These are phyloP conservation scores for Rugonectria rugulosa DNA, from an alignment of 2,329 filamentous ascomycete species.

Conservation along the genomic window DNA sequence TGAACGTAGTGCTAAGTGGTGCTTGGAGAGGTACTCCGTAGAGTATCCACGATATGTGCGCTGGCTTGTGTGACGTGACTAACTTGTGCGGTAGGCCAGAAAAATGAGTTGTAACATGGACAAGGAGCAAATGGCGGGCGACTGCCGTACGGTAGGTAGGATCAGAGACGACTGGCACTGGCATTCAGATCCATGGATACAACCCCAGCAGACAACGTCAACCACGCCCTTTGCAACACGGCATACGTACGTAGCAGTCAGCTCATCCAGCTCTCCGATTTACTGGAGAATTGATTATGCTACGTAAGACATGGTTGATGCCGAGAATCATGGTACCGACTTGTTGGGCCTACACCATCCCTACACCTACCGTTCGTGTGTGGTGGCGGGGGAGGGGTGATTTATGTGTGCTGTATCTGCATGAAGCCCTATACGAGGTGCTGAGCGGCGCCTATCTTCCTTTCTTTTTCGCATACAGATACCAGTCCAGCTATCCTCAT, in stretches of 20 bases:
- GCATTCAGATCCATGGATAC: not conserved
- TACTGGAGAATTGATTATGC: not conserved
- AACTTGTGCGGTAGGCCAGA: no score
- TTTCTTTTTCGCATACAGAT: not conserved
- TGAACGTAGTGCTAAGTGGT: no score
- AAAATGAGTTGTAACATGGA: no score
- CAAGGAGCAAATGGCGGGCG: no score
- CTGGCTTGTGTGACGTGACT: no score
- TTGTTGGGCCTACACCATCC: not conserved
- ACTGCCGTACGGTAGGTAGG: not conserved
- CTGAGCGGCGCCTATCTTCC: not conserved
- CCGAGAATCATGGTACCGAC: not conserved
- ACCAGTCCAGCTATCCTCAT: no score
- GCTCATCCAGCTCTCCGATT: not conserved
- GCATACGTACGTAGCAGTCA: not conserved
- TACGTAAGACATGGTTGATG: conserved; percentile 10
- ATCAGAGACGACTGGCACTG: not conserved
- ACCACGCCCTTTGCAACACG: not conserved
- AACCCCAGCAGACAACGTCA: not conserved
- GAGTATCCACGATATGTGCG: no score
- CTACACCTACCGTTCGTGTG: not conserved
- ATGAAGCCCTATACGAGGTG: no score
- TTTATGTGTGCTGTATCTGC: no score
- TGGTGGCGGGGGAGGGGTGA: not conserved
- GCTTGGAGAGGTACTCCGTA: no score